Evolutionary conservation across 2,329 filamentous ascomycete species (phyloP).

Genomic region (Fusarium nisikadoi): DNA sequence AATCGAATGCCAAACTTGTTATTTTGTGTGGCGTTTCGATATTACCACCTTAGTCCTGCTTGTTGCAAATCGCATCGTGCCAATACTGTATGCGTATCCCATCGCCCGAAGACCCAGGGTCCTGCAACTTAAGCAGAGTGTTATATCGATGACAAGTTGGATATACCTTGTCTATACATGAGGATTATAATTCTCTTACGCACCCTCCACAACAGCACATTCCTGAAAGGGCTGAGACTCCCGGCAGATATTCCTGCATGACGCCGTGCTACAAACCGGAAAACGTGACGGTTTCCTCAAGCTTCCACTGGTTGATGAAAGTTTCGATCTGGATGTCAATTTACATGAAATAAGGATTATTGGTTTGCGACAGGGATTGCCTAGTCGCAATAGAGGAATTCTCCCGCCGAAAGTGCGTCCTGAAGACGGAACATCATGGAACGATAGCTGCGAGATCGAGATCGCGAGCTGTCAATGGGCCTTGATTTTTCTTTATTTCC

Average conservation of each 20-base stretch:
- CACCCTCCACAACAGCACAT: conserved; percentile 37
- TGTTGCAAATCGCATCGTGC: conserved; percentile 1
- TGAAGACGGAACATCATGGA: conserved; percentile 10
- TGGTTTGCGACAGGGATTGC: conserved; percentile 26
- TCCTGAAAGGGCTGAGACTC: conserved; percentile 26
- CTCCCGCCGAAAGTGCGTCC: conserved; percentile 13
- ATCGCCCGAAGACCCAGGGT: conserved; percentile 13
- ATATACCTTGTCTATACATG: conserved; percentile 27
- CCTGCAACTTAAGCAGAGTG: conserved; percentile 22
- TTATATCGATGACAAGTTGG: conserved; percentile 33
- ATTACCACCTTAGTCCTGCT: conserved; percentile 17
- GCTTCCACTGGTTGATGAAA: background rate
- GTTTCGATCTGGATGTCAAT: conserved; percentile 1
- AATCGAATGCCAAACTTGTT: conserved; percentile 16
- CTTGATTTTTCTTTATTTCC: background rate
- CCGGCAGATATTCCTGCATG: conserved; percentile 21
- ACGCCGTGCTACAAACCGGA: conserved; percentile 24
- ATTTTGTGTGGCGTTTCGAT: conserved; percentile 16
- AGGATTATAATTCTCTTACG: conserved; percentile 26
- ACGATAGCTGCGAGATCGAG: conserved; percentile 36
- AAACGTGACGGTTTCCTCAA: conserved; percentile 29
- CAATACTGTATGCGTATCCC: conserved; percentile 9
- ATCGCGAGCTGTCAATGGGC: conserved; percentile 17
- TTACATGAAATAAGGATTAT: conserved; percentile 15
- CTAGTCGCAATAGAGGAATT: conserved; percentile 13